Conservation (phyloP, 2,329 filamentous ascomycete species). For the Calonectria leucothoes region DNA sequence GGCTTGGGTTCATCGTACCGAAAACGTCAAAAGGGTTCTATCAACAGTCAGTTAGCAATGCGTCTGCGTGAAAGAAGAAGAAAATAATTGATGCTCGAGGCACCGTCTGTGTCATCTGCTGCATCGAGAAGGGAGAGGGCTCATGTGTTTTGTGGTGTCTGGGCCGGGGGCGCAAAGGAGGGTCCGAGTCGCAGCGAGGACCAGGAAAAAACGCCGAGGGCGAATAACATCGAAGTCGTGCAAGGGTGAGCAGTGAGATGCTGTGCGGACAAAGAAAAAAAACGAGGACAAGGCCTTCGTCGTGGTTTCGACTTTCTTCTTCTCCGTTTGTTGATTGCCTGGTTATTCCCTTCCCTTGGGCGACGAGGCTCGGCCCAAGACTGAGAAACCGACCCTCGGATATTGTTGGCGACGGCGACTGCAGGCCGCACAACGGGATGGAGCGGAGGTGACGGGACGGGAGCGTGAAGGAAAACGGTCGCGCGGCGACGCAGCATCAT, state of each 20-base stretch:
- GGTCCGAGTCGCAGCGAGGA: constrained; percentile 9
- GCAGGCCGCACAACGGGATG: not conserved
- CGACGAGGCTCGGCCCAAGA: not conserved
- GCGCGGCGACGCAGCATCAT: constrained; percentile 9
- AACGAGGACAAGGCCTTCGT: not conserved
- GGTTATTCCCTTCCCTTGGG: not conserved
- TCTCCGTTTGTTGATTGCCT: not conserved
- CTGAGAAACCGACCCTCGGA: not conserved
- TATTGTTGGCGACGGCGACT: not conserved
- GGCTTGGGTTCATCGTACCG: constrained; percentile 71
- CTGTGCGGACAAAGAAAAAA: not conserved
- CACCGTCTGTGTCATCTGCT: not conserved
- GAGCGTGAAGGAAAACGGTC: not conserved
- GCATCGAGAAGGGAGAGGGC: not conserved
- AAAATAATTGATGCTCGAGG: not conserved
- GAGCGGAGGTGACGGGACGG: not conserved
- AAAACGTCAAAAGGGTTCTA: constrained; percentile 99
- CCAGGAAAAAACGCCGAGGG: not conserved
- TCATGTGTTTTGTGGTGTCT: not conserved
- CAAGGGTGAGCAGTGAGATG: not conserved
- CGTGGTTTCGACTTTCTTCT: not conserved
- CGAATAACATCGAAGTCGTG: not conserved
- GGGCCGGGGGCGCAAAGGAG: constrained; percentile 1
- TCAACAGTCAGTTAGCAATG: constrained; percentile 33
- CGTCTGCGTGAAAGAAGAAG: not conserved